Base-by-base conservation (phyloP, 2,329 filamentous ascomycete species). In the Didymella sp. region DNA sequence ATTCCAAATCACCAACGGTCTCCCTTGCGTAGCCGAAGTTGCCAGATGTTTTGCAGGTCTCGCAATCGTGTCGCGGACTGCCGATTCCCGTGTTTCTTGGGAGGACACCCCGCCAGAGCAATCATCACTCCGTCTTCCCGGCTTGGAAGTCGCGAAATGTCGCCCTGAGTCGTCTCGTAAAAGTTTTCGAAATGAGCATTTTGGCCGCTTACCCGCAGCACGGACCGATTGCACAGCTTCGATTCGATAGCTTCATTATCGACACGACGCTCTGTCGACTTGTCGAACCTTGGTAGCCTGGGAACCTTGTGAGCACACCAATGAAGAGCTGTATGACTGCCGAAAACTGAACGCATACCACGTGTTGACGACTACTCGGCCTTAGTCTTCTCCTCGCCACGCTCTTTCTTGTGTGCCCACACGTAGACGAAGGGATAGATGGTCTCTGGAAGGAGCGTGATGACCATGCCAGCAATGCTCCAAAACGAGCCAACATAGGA, bases 391-490 rank as follows among this genome's bases (percentile, higher is more conserved):
- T 51, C 38, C 9, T 43, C 62, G 30, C 54, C 61, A 35, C 58
- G 61, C 55, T 69, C 68, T 40, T 68, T 65, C 33, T 51, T 42
- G 46, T 69, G 63, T 21, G 72, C 70, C 68, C 70, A 70, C n/a
- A 77, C 53, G 54, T 78, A 78, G 6, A 75, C 68, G 33, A 77
- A 73, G 0, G 76, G 77, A 52, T 74, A 77, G 1, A 76, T 58
- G 3, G 72, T 71, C 61, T 79, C 77, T 17, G 76, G 73, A n/a
- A 77, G 38, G 50, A 78, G 58, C 8, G 76, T 78, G 25, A 74
- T 48, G 6, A 66, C 60, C 60, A 78, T 76, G 1, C 73, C 67
- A 7, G 60, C 69, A 21, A 73, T 60, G 50, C 75, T 77, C 72
- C 61, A 73, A 15, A 55, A 64, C 27, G 61, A 73, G 0, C 68